Evolutionary conservation across 2,329 filamentous ascomycete species (phyloP).

Genomic region (Colletotrichum horii): DNA sequence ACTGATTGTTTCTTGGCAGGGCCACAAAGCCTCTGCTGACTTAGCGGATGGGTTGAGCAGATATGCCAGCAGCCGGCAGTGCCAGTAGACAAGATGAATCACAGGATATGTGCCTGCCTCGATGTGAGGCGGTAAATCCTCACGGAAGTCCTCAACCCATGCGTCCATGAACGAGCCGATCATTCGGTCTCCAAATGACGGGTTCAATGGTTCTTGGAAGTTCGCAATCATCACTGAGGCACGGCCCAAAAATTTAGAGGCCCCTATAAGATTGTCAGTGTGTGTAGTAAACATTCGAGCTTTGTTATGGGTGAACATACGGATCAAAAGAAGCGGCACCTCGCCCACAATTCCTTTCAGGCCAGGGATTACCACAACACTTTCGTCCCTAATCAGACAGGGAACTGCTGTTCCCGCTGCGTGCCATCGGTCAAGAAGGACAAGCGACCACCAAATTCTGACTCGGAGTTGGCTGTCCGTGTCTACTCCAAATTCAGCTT

Average conservation of each 20-base stretch:
- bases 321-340: slow-evolving; percentile 66
- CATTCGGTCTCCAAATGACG: slow-evolving; percentile 27
- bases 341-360: slow-evolving; percentile 68
- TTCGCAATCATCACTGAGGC: slow-evolving; percentile 41
- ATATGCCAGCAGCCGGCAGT: slow-evolving; percentile 68
- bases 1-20: slow-evolving; percentile 62
- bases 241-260: slow-evolving; percentile 60
- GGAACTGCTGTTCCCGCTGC: slow-evolving; percentile 70
- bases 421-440: slow-evolving; percentile 76
- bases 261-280: slow-evolving; percentile 39
- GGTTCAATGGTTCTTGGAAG: slow-evolving; percentile 11
- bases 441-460: slow-evolving; percentile 74
- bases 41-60: slow-evolving; percentile 62
- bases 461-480: slow-evolving; percentile 66
- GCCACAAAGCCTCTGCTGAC: slow-evolving; percentile 63
- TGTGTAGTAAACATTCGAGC: neutral
- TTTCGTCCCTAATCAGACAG: slow-evolving; percentile 66
- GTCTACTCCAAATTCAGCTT: slow-evolving; percentile 57
- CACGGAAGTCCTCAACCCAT: slow-evolving; percentile 70
- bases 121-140: slow-evolving; percentile 64
- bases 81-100: slow-evolving; percentile 73
- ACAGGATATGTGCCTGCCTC: slow-evolving; percentile 58
- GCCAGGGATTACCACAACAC: slow-evolving; percentile 63
- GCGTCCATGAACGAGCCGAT: slow-evolving; percentile 57
- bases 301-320: slow-evolving; percentile 51